Base-by-base conservation (phyloP, 2,329 filamentous ascomycete genomes). In the Pyrenophora tritici-repentis region DNA sequence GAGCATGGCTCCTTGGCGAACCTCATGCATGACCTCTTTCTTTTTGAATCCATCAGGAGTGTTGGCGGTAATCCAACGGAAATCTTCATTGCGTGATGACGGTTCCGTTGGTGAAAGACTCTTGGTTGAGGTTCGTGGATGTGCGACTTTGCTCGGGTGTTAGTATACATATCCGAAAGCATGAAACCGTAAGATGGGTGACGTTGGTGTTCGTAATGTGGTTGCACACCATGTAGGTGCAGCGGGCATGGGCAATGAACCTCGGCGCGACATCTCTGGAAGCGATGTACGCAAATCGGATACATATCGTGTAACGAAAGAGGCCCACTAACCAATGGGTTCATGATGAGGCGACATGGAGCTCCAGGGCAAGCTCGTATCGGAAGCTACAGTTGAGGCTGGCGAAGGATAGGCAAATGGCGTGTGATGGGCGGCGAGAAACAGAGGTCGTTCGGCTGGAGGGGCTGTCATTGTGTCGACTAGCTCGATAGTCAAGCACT, bases 1-100 rank as follows among this genome's bases (percentile, higher is more conserved):
- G 14, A 55, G 61, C 73, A 75, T 75, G 4, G 72, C 73, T 42
- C 62, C 60, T 36, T 69, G 69, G 32, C 73, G 70, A 31, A 74
- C 67, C 26, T 47, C 54, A 14, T 65, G 68, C 70, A 75, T 73
- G 24, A 58, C 55, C 36, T 58, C 54, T 42, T 59, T 67, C 6
- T 66, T 52, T 50, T 66, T 73, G 50, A 75, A 65, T 13, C 69
- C 65, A 4, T 54, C 62, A 18, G 63, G 72, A 12, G 62, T 63
- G 24, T 37, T 67, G 43, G 61, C 67, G 22, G 68, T 73, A 50
- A 75, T 70, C 49, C 70, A 75, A 3, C 56, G 55, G 32, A 73
- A 55, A 29, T 36, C 49, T 24, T 47, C 60, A 42, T 42, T 40
- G 33, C 39, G 42, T 24, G 46, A 26, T 42, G 50, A 24, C 31